Evolutionary conservation across 805 yeast genomes (phyloP).

Genomic region (Kluyveromyces dobzhanskii): DNA sequence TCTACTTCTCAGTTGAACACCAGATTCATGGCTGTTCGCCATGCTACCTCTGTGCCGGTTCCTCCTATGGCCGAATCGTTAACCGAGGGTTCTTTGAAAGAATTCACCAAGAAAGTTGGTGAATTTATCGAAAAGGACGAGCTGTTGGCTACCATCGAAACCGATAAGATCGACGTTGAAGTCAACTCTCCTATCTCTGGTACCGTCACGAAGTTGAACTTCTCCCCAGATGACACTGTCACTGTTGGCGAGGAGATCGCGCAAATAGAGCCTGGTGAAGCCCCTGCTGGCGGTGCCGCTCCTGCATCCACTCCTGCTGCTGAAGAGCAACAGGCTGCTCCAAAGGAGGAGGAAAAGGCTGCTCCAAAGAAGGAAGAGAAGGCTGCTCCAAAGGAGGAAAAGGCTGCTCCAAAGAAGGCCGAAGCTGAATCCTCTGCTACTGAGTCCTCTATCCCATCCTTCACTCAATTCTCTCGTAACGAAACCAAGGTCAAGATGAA

Average conservation of each 20-base stretch:
- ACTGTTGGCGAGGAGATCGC: slow-evolving; percentile 91
- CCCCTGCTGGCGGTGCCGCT: slow-evolving; percentile 50
- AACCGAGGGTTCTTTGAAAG: slow-evolving; percentile 88
- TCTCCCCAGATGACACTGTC: slow-evolving; percentile 82
- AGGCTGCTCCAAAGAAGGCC: slow-evolving; percentile 20
- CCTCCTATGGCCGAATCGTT: slow-evolving; percentile 99
- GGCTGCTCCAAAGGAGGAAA: slow-evolving; percentile 30
- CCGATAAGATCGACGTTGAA: slow-evolving; percentile 96
- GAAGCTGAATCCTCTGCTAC: slow-evolving; percentile 26
- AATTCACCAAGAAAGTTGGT: slow-evolving; percentile 67
- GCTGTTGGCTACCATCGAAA: slow-evolving; percentile 91
- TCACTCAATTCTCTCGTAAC: slow-evolving; percentile 59
- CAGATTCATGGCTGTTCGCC: slow-evolving; percentile 21
- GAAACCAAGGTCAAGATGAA: slow-evolving; percentile 96
- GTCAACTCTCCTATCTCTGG: slow-evolving; percentile 93
- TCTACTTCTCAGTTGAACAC: background rate
- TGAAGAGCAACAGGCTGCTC: slow-evolving; percentile 15
- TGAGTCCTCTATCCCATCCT: slow-evolving; percentile 18
- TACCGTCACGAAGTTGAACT: slow-evolving; percentile 76
- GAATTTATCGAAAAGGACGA: slow-evolving; percentile 84
- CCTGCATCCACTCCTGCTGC: slow-evolving; percentile 25
- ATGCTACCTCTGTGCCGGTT: slow-evolving; percentile 61
- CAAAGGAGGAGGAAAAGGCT: slow-evolving; percentile 17
- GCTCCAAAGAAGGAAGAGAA: slow-evolving; percentile 27
- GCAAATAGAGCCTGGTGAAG: slow-evolving; percentile 71